Base-by-base conservation (phyloP, 352 stramenopile species). In the Phytophthora tentaculata region DNA sequence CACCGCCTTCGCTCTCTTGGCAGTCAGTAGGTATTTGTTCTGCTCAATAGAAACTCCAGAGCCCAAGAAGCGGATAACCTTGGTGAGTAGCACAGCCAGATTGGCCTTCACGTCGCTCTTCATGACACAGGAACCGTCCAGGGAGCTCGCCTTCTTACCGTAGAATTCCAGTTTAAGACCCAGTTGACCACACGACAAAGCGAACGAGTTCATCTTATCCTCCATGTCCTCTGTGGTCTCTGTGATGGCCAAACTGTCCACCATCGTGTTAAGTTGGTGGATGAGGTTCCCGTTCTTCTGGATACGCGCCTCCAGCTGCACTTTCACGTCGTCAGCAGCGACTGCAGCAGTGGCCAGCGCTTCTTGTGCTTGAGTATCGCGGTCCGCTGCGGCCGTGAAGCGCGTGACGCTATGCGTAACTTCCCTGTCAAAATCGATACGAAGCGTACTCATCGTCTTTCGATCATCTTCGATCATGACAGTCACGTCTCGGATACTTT, bases 251-350 rank as follows among this genome's bases (percentile, higher is more conserved):
- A 91, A 69, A 39, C 76, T 78, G 52, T 89, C 83, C 6, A 91
- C 79, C 72, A 88, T 81, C 6, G 78, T 81, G 64, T 86, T 84
- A 63, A 91, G 81, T 53, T 90, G 81, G 54, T 91, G 79, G 52
- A 91, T 74, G 47, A 86, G 67, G 54, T 89, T 90, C 57, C 70
- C 56, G 61, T 91, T 84, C 57, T 88, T 69, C 22, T 60, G 63
- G 20, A 91, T 76, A 0, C 56, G 55, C 13, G 82, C 61, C 35
- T 91, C 73, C 13, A 90, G 53, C 17, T 76, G 43, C 16, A 67
- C 56, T 48, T 77, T 78, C 6, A 74, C 65, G 14, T 74, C 45
- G 14, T 69, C 64, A 17, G 76, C 75, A 2, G 61, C 72, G 5
- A 16, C 26, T 0, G 65, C 61, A n/a, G 79, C 73, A 4, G 61